Base-by-base conservation (phyloP, 2,329 filamentous ascomycete genomes). In the Fusarium domesticum region DNA sequence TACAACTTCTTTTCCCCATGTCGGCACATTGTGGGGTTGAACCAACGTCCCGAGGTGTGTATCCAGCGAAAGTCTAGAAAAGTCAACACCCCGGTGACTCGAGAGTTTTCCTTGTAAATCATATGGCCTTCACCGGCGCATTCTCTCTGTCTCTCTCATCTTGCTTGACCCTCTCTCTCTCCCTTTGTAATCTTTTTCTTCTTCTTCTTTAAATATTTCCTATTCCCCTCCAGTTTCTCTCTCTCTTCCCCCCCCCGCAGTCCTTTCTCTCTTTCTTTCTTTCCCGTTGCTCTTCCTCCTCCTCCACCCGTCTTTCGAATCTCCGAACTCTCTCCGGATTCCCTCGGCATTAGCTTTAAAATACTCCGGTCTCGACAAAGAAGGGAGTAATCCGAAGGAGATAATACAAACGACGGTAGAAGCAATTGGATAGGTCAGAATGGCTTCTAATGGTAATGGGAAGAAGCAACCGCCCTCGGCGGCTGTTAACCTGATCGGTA, bases 401-500 rank as follows among this genome's bases (percentile, higher is more conserved):
- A 18, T 35, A 39, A 20, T n/a, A n/a, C n/a, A n/a, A n/a, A n/a
- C n/a, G n/a, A 23, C 33, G 31, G 14, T 37, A 19, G 15, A 18
- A 37, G 35, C n/a, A 23, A 45, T 37, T 17, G 23, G 18, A 32
- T 47, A 30, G 5, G 38, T 50, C 48, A 54, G 49, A 50, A 70
- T 70, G 68, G 57, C 68, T 55, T 57, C 54, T 45, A 59, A 58
- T 42, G 56, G 43, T 37, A 60, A 63, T 42, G 62, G 57, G 45
- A 66, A 76, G 72, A 92, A 87, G 74, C 81, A 85, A 74, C 86
- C 88, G 60, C 81, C 91, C 48, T 90, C 90, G 43, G 87, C 84
- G 52, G 91, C 91, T 35, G 91, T 88, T 37, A 96, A 96, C 70
- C 73, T 97, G 61, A 91, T 96, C 62, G 89, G 89, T 93, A 76